Base-by-base conservation (phyloP, 2,329 filamentous ascomycete genomes). In the Colletotrichum sp. region DNA sequence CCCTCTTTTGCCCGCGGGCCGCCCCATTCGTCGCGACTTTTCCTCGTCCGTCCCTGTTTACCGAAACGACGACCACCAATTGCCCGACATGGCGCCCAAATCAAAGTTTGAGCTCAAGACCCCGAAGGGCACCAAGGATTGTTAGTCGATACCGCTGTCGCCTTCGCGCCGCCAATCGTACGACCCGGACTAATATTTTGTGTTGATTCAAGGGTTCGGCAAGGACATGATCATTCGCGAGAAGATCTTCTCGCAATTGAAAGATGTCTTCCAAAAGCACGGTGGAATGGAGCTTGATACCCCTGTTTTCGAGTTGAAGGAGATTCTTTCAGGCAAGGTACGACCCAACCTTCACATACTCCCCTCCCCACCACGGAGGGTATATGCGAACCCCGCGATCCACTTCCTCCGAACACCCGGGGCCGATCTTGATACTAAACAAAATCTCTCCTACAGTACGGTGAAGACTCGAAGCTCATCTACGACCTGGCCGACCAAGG, bases 51-150 rank as follows among this genome's bases (percentile, higher is more conserved):
- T n/a, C 12, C 10, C 57, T 32, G 57, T 44, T 16, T 36, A 59
- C 71, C 64, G 32, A 57, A 59, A 12, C 65, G 57, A 74, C 12
- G 55, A 34, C 24, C 57, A 69, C 44, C 70, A 71, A 64, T 62
- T 62, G 68, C 72, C 76, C 76, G 65, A 72, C 71, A 86, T 85
- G 84, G 81, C 85, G 68, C 82, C 85, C 48, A 88, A 88, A 79
- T 83, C 83, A 75, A 89, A 89, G 78, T 93, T 94, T 85, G 92
- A 93, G 85, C 90, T 98, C 83, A 98, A 98, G 89, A 95, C 94
- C 82, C 95, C 95, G 77, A 98, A 98, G 90, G 95, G 96, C 80
- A 98, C 95, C 79, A 95, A 95, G 83, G 96, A 98, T 84, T 98
- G 92, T 92, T 75, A 82, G 81, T 81, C 59, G 57, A 63, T 75